Percentiles rank a stretch among this genome's conserved stretches.
These are phyloP conservation scores for Candida silvicultrix DNA, from an alignment of 805 yeast genomes.

Conservation along the genomic window DNA sequence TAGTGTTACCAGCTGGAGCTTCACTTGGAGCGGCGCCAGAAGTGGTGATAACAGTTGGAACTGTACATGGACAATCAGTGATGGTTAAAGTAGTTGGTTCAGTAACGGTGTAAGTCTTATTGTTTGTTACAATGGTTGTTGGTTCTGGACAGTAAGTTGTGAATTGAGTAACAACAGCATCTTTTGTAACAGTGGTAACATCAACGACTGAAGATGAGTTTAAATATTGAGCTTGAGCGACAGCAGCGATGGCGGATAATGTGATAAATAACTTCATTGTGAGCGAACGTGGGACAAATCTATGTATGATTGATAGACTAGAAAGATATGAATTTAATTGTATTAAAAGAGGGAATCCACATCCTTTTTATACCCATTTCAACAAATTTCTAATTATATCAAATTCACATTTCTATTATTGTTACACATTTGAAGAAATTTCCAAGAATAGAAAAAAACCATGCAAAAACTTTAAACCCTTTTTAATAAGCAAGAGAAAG, in stretches of 20 bases:
- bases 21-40: constrained; percentile 32
- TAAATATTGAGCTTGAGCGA: constrained; percentile 6
- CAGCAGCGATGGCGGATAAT: background rate
- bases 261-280: background rate
- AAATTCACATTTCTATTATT: background rate
- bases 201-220: constrained; percentile 7
- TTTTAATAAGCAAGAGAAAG: too few relatives aligned
- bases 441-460: too few relatives aligned
- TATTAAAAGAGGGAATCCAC: background rate
- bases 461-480: background rate
- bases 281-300: background rate
- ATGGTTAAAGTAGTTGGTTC: constrained; percentile 77
- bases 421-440: too few relatives aligned
- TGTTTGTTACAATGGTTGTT: constrained; percentile 59
- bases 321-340: background rate
- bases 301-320: background rate
- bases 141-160: constrained; percentile 82
- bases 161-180: constrained; percentile 32
- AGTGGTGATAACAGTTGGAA: constrained; percentile 29
- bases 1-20: constrained; percentile 29
- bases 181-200: constrained; percentile 10
- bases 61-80: constrained; percentile 84
- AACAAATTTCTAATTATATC: background rate
- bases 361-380: background rate
- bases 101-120: constrained; percentile 67